Conservation (phyloP, 306 rosid genomes). For the Cucurbita maxima region DNA sequence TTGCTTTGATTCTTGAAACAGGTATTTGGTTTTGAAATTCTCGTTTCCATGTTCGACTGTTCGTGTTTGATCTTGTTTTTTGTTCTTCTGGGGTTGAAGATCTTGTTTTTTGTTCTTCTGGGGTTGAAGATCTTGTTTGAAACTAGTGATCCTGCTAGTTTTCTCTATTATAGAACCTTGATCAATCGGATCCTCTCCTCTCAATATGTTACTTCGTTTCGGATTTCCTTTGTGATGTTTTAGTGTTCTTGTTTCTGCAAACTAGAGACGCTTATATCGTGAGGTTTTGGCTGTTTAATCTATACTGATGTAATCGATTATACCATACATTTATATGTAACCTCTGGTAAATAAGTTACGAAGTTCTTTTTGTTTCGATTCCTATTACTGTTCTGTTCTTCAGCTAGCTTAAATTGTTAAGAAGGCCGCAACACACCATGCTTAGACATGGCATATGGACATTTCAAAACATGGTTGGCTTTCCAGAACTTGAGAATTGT, state of each 20-base stretch:
- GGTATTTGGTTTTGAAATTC: slow-evolving; percentile 14
- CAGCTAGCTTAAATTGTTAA: not conserved
- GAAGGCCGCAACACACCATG: not conserved
- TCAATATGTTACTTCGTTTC: too few species aligned
- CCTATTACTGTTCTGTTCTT: not conserved
- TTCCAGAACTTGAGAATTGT: not conserved
- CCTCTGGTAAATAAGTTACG: not conserved
- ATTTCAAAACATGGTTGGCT: not conserved
- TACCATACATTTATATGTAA: too few species aligned
- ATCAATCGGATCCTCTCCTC: too few species aligned
- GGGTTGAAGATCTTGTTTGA: slow-evolving; percentile 5
- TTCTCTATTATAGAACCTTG: too few species aligned
- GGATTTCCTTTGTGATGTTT: too few species aligned
- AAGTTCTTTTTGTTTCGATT: not conserved
- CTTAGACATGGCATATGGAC: not conserved
- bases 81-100: not conserved
- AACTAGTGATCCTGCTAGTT: not conserved
- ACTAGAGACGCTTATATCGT: too few species aligned
- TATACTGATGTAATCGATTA: too few species aligned
- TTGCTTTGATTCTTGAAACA: slow-evolving; percentile 47
- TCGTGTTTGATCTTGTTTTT: not conserved
- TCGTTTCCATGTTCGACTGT: not conserved
- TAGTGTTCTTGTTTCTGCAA: too few species aligned
- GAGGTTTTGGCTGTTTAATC: too few species aligned
- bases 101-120: not conserved